Percentiles rank a stretch among this genome's conserved stretches.
Evolutionary conservation across 768 basidiomycete species (phyloP).

Genomic region (Austroboletus festivus): DNA sequence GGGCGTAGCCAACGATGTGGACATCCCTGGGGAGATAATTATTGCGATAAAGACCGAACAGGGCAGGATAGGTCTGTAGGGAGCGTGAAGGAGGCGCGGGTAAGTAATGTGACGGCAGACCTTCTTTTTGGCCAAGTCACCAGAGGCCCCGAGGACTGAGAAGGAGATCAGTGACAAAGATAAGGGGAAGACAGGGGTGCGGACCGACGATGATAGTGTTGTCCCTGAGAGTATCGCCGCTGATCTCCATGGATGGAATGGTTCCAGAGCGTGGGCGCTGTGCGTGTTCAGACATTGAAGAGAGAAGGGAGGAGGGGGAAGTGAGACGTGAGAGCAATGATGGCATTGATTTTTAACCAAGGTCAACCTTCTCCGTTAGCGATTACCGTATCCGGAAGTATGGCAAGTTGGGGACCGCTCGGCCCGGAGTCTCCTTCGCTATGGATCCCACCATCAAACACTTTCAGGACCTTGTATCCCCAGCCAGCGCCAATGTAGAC

Average conservation of each 20-base stretch:
- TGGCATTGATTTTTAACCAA: no score
- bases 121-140: conserved; percentile 99
- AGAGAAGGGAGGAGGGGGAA: conserved; percentile 10
- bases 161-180: conserved; percentile 7
- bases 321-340: conserved; percentile 20
- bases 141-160: conserved; percentile 90
- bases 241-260: conserved; percentile 86
- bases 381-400: conserved; percentile 4
- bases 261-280: conserved; percentile 68
- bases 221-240: conserved; percentile 69
- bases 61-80: conserved; percentile 85
- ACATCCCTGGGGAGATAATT: conserved; percentile 78
- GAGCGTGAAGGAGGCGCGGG: conserved; percentile 39
- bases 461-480: conserved; percentile 61
- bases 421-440: conserved; percentile 19
- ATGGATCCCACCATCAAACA: conserved; percentile 54
- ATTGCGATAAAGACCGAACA: conserved; percentile 84
- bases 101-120: conserved; percentile 34
- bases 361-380: conserved; percentile 12
- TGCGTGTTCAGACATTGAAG: conserved; percentile 31
- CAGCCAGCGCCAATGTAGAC: conserved; percentile 44
- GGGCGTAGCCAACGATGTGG: conserved; percentile 94
- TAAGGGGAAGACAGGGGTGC: conserved; percentile 27
- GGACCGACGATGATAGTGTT: conserved; percentile 88
- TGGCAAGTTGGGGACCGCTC: not conserved